phyloP scores from a whole-genome alignment of 1,284 basidiomycete species.

The Boletus sp. region DNA sequence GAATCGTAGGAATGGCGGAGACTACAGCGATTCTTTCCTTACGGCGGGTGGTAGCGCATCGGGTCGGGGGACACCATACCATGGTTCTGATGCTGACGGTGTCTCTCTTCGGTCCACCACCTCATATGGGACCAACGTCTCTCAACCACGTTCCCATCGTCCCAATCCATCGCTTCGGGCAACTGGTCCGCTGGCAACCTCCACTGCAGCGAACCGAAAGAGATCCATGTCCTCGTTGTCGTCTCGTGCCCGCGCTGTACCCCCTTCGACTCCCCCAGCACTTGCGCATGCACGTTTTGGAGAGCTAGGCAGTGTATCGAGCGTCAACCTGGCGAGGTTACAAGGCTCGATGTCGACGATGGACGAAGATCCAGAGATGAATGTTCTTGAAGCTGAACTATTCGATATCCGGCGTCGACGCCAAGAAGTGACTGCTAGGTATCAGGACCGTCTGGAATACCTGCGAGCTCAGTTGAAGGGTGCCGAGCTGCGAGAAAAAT shows the following conservation, averaged over 20 bases:
- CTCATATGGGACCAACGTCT: conserved; percentile 34
- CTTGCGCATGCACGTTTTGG: conserved; percentile 24
- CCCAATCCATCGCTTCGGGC: conserved; percentile 29
- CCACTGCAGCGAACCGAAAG: conserved; percentile 40
- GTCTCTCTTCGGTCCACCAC: conserved; percentile 32
- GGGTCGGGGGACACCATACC: conserved; percentile 32
- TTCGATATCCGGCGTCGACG: conserved; percentile 61
- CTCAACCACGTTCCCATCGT: conserved; percentile 34
- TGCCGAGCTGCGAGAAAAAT: conserved; percentile 70
- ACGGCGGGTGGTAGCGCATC: conserved; percentile 26
- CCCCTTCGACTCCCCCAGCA: conserved; percentile 17
- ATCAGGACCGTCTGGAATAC: conserved; percentile 66
- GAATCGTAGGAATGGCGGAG: conserved; percentile 28
- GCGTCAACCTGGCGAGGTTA: conserved; percentile 46
- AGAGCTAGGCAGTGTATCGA: conserved; percentile 45
- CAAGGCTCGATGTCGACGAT: conserved; percentile 50
- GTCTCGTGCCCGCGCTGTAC: conserved; percentile 35
- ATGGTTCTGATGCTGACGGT: conserved; percentile 30
- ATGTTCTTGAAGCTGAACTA: conserved; percentile 43
- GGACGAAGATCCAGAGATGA: conserved; percentile 34
- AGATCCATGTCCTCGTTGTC: conserved; percentile 50
- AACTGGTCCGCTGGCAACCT: conserved; percentile 11
- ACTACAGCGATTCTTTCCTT: conserved; percentile 28
- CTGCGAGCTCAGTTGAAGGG: conserved; percentile 69
- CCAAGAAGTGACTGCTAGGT: conserved; percentile 62